Percentiles rank a stretch among this genome's conserved stretches.
phyloP scores from a whole-genome alignment of 805 yeast genomes.

The Maudiozyma pseudohumilis region DNA sequence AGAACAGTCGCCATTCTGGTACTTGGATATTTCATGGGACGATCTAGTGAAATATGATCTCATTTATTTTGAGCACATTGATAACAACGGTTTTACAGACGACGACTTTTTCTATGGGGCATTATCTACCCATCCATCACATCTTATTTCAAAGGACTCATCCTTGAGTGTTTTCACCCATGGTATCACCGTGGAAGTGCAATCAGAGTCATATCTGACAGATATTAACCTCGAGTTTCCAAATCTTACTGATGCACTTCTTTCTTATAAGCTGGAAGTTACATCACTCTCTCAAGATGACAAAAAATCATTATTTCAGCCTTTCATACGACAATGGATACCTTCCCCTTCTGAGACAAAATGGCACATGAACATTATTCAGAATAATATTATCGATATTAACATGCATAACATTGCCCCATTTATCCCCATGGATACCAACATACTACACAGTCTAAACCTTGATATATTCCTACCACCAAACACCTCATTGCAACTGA shows the following conservation, averaged over 20 bases:
- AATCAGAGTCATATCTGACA: not conserved
- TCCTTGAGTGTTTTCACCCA: conserved; percentile 13
- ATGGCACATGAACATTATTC: conserved; percentile 54
- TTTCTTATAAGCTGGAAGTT: conserved; percentile 16
- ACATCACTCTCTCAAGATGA: not conserved
- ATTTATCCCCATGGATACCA: conserved; percentile 39
- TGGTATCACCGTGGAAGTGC: not conserved
- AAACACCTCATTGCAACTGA: conserved; percentile 11
- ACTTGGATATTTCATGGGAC: conserved; percentile 34
- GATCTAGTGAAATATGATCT: conserved; percentile 38
- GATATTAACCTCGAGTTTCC: conserved; percentile 18
- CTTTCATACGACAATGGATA: conserved; percentile 60
- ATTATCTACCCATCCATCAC: conserved; percentile 3
- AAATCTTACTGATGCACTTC: conserved; percentile 23
- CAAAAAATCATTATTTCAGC: conserved; percentile 33
- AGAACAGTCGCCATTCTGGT: conserved; percentile 37
- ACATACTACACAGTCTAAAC: conserved; percentile 14
- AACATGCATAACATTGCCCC: conserved; percentile 60
- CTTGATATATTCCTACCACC: conserved; percentile 20
- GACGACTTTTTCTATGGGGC: conserved; percentile 19
- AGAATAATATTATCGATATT: conserved; percentile 32
- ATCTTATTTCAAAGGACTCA: not conserved
- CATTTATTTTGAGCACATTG: conserved; percentile 37
- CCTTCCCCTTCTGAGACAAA: conserved; percentile 63
- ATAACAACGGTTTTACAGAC: conserved; percentile 6